These are phyloP conservation scores for Brettanomyces bruxellensis DNA, from an alignment of 805 yeast genomes.

Conservation along the genomic window DNA sequence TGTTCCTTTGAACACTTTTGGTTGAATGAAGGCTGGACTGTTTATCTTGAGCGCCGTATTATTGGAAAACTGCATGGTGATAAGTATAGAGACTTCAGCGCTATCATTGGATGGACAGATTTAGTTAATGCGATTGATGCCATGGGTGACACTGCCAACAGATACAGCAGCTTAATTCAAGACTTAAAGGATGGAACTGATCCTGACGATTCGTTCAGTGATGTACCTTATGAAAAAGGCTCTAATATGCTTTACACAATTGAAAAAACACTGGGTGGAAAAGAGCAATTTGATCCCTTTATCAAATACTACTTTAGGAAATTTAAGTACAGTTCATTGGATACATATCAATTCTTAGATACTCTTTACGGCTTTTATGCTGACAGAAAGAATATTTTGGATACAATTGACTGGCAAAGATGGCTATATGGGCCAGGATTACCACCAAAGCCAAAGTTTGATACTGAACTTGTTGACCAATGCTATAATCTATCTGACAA, in stretches of 20 bases:
- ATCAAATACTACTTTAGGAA: slow-evolving; percentile 67
- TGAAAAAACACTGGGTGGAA: slow-evolving; percentile 68
- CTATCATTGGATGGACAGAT: slow-evolving; percentile 85
- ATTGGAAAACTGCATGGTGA: slow-evolving; percentile 75
- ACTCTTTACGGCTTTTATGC: slow-evolving; percentile 54
- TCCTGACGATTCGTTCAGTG: slow-evolving; percentile 84
- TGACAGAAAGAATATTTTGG: slow-evolving; percentile 40
- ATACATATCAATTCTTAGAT: slow-evolving; percentile 74
- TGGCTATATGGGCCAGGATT: slow-evolving; percentile 81
- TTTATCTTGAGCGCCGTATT: slow-evolving; percentile 80
- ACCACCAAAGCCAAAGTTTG: slow-evolving; percentile 82
- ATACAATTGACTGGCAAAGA: slow-evolving; percentile 71
- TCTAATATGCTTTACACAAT: slow-evolving; percentile 67
- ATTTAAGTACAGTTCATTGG: slow-evolving; percentile 64
- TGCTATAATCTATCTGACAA: slow-evolving; percentile 55
- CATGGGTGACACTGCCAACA: slow-evolving; percentile 44
- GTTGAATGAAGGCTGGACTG: slow-evolving; percentile 96
- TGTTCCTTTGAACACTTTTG: slow-evolving; percentile 91
- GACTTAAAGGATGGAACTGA: slow-evolving; percentile 60
- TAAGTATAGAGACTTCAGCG: slow-evolving; percentile 65
- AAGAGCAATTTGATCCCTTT: slow-evolving; percentile 66
- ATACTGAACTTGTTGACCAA: slow-evolving; percentile 67
- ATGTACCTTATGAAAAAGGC: slow-evolving; percentile 90
- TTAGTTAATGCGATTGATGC: slow-evolving; percentile 56
- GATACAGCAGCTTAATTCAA: slow-evolving; percentile 60